Evolutionary conservation across 2,329 filamentous ascomycete species (phyloP), one percentile per base, ranked within the genome.

Genomic region (Aspergillus sp.): DNA sequence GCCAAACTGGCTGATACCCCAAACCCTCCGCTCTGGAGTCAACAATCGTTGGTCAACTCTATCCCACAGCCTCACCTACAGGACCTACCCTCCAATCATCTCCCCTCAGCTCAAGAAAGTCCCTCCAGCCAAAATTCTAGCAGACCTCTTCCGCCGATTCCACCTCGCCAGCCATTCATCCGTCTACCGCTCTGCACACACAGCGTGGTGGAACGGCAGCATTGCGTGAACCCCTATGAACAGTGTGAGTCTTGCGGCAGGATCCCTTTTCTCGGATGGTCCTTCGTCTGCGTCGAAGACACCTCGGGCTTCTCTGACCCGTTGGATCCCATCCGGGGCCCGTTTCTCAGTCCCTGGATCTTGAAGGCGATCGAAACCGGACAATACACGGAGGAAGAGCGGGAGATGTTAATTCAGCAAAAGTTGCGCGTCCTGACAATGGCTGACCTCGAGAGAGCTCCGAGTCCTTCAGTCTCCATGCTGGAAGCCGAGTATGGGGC

Each of bases 251-350:
- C 80, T 24, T 95, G 91, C 67, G 77, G 77, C 45, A 75, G 77
- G 46, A 73, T 74, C 1, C 84, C 88, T 0, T 75, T 80, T 16
- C 80, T 88, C 55, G 89, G 90, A 26, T 95, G 89, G 85, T 76
- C 95, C 22, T 95, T 91, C 73, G 80, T 83, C 60, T 95, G 91
- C 73, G 84, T 82, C 12, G 85, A 90, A 70, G 90, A 92, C 66
- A 78, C 77, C 11, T 80, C 84, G 31, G 69, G 76, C 16, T 66
- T 78, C 46, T 67, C 83, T 31, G 73, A 57, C 18, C 54, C 55
- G 20, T 52, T 61, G 10, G 57, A 63, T 32, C 61, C 63, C 2
- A 50, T 36, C 18, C 49, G 54, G 7, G 59, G 55, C 9, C 59
- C 63, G 6, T 49, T 67, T 36, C 65, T 83, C 62, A 78, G 71